Base-by-base conservation (phyloP, 2,329 filamentous ascomycete species). In the Ophiostoma piceae region DNA sequence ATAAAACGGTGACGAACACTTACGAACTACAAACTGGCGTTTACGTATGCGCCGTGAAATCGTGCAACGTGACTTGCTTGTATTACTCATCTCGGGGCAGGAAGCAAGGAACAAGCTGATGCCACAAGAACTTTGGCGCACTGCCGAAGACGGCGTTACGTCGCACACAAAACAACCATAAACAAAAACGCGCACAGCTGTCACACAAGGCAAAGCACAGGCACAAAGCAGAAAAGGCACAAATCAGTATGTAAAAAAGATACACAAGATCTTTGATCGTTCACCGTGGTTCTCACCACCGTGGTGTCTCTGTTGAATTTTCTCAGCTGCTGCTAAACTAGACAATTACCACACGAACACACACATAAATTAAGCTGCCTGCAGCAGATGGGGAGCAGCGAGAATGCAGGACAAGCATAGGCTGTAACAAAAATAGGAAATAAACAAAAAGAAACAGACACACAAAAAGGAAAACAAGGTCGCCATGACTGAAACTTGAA, bases 341-440 rank as follows among this genome's bases (percentile, higher is more conserved):
- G 62, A 60, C 51, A 66, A 70, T 41, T 62, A 14, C 69, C 65
- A 67, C 37, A 66, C 64, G 32, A 37, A 41, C 64, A 41, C 64
- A 60, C 54, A 70, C 41, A 69, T 39, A 67, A 66, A 73, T 73
- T 74, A 73, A 71, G 69, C 72, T 71, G 71, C 72, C 73, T 67
- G 72, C 71, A 73, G 72, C 73, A 72, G 64, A 67, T 39, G 54
- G 54, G 43, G 68, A 71, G 68, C 37, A 69, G 57, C 66, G 60
- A 66, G 51, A 67, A 66, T 67, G 39, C 66, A 43, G 51, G 60
- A 22, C 62, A n/a, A 39, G 19, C 6, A 39, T 12, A n/a, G 37
- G 62, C 62, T 47, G 64, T 64, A 47, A 60, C 6, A 67, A 14
- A 66, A 32, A n/a, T 35, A 9, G 11, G 12, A 65, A 65, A 65